Evolutionary conservation across 805 yeast genomes (phyloP), one percentile per base, ranked within the genome.

Genomic region (Teunomyces kruisii): DNA sequence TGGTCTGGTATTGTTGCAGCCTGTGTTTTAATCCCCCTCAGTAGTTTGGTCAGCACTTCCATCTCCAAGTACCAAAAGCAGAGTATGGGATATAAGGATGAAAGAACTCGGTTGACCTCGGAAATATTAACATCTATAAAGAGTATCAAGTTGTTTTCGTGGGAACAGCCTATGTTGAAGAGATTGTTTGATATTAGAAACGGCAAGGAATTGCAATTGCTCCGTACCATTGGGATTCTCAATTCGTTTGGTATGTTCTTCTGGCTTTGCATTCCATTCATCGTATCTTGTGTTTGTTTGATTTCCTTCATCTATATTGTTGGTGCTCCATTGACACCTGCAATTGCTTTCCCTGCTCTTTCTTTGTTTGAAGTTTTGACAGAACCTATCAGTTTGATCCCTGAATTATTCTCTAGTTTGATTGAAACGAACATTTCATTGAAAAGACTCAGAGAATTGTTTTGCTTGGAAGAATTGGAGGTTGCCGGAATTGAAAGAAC

Each of bases 331-430:
- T 67, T 84, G 52, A 75, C 87, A 5, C 81, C 89, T 9, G 86
- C 83, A 36, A 72, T 84, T 47, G 84, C 83, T 5, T 84, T 84
- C 60, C 89, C 90, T 10, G 81, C 88, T 2, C 67, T 84, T 47
- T 66, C 88, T 1, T 64, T 84, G 43, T 79, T 84, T 54, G 77
- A 79, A 48, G 60, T 83, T 46, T 58, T 84, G 33, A 72, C 82
- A 6, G 79, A 72, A 28, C 86, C 87, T 9, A 75, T 84, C 19
- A 72, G 73, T 56, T 74, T 75, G 8, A 72, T 84, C 44, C 90
- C 90, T 1, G 64, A 75, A 1, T 65, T 80, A 28, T 72, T 82
- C 32, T 79, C 80, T 3, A 68, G 79, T 3, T 55, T 81, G 43
- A 74, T 83, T 46, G 88, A 83, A 56, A 74, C 80, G 0, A 68